These are phyloP conservation scores for Botrytis deweyae DNA, from an alignment of 2,329 filamentous ascomycete genomes.

Conservation along the genomic window DNA sequence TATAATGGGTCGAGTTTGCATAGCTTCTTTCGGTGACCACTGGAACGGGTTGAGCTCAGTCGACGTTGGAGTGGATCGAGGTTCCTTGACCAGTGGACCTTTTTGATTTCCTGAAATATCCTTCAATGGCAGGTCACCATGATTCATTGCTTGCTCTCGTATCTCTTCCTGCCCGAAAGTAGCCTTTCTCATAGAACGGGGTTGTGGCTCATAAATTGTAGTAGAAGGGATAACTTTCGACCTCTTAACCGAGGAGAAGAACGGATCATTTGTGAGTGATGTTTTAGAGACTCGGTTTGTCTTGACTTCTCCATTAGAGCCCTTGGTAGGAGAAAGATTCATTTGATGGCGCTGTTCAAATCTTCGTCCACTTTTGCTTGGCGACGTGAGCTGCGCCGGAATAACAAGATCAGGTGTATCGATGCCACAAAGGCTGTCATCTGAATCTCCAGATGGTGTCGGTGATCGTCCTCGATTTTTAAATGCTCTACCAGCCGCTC, in stretches of 20 bases:
- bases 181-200: constrained; percentile 33
- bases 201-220: constrained; percentile 25
- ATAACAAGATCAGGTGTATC: constrained; percentile 31
- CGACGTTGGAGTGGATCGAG: background rate
- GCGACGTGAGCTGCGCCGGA: constrained; percentile 31
- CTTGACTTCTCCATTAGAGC: constrained; percentile 13
- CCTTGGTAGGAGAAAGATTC: constrained; percentile 26
- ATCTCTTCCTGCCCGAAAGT: constrained; percentile 32
- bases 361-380: constrained; percentile 28
- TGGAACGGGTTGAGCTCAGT: constrained; percentile 32
- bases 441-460: constrained; percentile 27
- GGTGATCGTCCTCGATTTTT: constrained; percentile 23
- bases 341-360: constrained; percentile 24
- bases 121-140: constrained; percentile 26
- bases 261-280: constrained; percentile 29
- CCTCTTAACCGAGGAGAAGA: constrained; percentile 29
- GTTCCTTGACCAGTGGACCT: constrained; percentile 17
- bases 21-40: constrained; percentile 33
- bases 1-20: constrained; percentile 22
- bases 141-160: constrained; percentile 21
- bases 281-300: background rate
- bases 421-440: constrained; percentile 32
- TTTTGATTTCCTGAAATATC: constrained; percentile 32
- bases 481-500: constrained; percentile 12
- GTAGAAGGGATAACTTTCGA: constrained; percentile 24